Evolutionary conservation across 805 yeast genomes (phyloP).

Genomic region (Teunomyces barrocoloradensis): DNA sequence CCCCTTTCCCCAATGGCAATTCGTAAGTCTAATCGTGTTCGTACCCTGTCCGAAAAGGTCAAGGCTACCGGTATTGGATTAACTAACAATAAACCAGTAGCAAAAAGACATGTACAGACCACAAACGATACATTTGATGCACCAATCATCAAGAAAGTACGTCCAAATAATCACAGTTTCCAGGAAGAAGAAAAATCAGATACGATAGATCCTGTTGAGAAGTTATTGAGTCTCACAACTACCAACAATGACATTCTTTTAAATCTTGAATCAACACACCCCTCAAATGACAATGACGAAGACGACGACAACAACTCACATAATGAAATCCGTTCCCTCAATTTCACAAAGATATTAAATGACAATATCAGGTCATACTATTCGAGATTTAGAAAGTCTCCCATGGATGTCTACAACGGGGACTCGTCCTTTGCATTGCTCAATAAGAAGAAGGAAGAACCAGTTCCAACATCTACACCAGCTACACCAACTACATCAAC

Average conservation of each 20-base stretch:
- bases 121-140: background rate
- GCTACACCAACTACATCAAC: slow-evolving; percentile 7
- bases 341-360: slow-evolving; percentile 37
- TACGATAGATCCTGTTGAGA: slow-evolving; percentile 43
- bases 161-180: slow-evolving; percentile 1
- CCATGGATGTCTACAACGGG: slow-evolving; percentile 32
- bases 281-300: background rate
- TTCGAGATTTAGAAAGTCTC: slow-evolving; percentile 22
- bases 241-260: slow-evolving; percentile 28
- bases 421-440: slow-evolving; percentile 33
- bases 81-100: slow-evolving; percentile 12
- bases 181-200: slow-evolving; percentile 17
- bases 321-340: slow-evolving; percentile 18
- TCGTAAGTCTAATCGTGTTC: slow-evolving; percentile 33
- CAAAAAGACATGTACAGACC: slow-evolving; percentile 5
- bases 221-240: slow-evolving; percentile 34
- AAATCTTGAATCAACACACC: background rate
- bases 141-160: background rate
- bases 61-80: slow-evolving; percentile 7
- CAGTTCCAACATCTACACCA: slow-evolving; percentile 6
- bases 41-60: slow-evolving; percentile 21
- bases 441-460: slow-evolving; percentile 14
- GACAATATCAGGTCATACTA: slow-evolving; percentile 38
- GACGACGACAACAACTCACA: background rate
- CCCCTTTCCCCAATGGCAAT: slow-evolving; percentile 13